These are phyloP conservation scores for Hirschioporus abietinus DNA, from an alignment of 768 basidiomycete species.

Conservation along the genomic window DNA sequence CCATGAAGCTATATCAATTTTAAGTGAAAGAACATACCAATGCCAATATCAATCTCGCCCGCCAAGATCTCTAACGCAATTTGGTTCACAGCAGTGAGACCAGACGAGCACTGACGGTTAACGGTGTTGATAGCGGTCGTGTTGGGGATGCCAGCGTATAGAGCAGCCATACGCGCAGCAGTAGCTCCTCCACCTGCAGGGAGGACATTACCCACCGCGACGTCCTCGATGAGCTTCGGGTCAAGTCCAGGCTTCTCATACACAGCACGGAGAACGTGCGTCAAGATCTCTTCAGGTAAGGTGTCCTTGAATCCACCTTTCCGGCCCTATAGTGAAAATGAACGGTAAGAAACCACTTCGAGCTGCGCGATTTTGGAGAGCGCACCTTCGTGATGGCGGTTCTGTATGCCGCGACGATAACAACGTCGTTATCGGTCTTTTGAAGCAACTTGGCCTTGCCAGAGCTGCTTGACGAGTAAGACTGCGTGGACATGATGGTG, in stretches of 20 bases:
- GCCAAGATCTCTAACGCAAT: constrained; percentile 75
- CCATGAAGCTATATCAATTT: constrained; percentile 11
- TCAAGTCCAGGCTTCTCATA: constrained; percentile 65
- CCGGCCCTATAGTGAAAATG: constrained; percentile 43
- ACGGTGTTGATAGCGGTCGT: constrained; percentile 72
- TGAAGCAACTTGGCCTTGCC: constrained; percentile 58
- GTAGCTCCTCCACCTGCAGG: constrained; percentile 80
- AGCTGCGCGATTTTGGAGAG: neutral
- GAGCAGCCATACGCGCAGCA: constrained; percentile 80
- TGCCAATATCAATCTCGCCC: constrained; percentile 86
- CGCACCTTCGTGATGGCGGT: constrained; percentile 89
- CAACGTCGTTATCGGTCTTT: constrained; percentile 82
- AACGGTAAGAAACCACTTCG: neutral
- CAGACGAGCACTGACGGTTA: constrained; percentile 89
- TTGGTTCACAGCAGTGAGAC: constrained; percentile 74
- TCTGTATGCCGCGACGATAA: constrained; percentile 83
- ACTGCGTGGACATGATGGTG: constrained; percentile 9
- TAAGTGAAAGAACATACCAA: constrained; percentile 48
- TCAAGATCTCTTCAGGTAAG: constrained; percentile 74
- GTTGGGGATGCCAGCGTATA: constrained; percentile 81
- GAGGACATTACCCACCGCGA: constrained; percentile 84
- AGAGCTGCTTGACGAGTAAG: constrained; percentile 9
- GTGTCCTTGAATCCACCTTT: constrained; percentile 94
- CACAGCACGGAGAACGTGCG: constrained; percentile 69
- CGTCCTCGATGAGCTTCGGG: constrained; percentile 79